Percentiles rank a stretch among this genome's conserved stretches.
Conservation (phyloP, 495 filamentous ascomycete species). For the Hypoxylon rickii region DNA sequence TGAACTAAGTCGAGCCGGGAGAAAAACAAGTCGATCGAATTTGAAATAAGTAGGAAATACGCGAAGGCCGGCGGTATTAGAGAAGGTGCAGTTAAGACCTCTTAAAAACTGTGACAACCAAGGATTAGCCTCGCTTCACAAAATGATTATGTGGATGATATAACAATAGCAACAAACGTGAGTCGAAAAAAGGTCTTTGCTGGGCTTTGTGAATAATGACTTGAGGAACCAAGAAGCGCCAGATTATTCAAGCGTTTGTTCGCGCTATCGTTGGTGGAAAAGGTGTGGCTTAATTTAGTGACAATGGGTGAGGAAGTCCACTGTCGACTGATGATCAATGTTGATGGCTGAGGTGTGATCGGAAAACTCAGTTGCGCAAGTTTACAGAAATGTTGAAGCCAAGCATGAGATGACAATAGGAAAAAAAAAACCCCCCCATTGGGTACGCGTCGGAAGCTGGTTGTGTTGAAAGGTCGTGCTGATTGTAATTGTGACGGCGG, state of each 20-base stretch:
- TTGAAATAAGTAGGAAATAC: constrained; percentile 12
- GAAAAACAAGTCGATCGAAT: too few relatives aligned
- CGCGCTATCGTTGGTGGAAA: too few relatives aligned
- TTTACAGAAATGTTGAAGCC: too few relatives aligned
- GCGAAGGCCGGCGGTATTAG: constrained; percentile 18
- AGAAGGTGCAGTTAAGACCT: constrained; percentile 31
- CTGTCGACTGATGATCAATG: not conserved
- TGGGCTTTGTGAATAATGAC: not conserved
- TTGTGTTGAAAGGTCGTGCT: too few relatives aligned
- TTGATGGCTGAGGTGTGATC: not conserved
- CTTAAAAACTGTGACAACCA: constrained; percentile 8
- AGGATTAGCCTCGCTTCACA: constrained; percentile 12
- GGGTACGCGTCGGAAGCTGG: too few relatives aligned
- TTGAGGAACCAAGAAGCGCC: too few relatives aligned
- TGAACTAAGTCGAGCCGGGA: too few relatives aligned
- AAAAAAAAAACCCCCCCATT: not conserved
- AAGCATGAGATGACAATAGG: too few relatives aligned
- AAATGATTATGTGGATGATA: not conserved
- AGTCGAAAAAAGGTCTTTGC: not conserved
- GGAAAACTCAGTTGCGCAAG: not conserved
- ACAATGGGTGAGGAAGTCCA: not conserved
- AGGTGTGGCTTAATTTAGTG: too few relatives aligned
- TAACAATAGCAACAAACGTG: constrained; percentile 12
- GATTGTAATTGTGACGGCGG: not conserved
- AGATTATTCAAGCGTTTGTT: too few relatives aligned